Base-by-base conservation (phyloP, 768 basidiomycete species). In the Agrocybe pediades region DNA sequence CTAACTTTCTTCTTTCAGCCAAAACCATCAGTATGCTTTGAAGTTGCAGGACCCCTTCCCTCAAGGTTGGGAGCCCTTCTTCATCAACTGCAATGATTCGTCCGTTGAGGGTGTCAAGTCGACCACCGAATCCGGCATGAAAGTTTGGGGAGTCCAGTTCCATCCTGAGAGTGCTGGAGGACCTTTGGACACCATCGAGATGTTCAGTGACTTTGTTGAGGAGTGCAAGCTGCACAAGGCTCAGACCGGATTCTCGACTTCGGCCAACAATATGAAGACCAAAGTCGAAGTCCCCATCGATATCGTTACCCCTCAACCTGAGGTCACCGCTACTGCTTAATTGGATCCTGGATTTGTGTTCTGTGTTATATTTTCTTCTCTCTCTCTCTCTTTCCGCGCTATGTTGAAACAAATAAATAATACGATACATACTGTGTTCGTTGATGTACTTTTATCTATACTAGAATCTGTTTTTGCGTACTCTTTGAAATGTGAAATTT, bases 21-120 rank as follows among this genome's bases (percentile, higher is more conserved):
- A 94, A 87, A 98, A 99, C 72, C 95, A 97, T 68, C 97, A 98
- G 63, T 99, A 98, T 70, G 97, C 97, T n/a, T 78, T 98, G 53
- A 88, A 86, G 67, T 74, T 98, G 48, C 87, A 88, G 56, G 96
- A 98, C 65, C 90, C 94, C 3, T 97, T 98, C 90, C 97, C 97
- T 23, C 76, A 80, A 53, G 97, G 95, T 16, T 99, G 94, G 95
- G 94, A 96, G 62, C 96, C 96, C 0, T 98, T 96, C 83, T 99
- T 99, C 79, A 96, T 98, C 77, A 99, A 98, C 74, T 97, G 94
- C 74, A 98, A 98, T 65, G 96, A 98, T 73, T 98, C 96, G 15
- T 97, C 94, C 1, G 95, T 98, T 15, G 97, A 98, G 68, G 97
- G 97, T 33, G 97, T 98, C 80, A 98, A 95, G 74, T 95, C 94